phyloP scores from a whole-genome alignment of 2,329 filamentous ascomycete species.

The Colletotrichum sp. region DNA sequence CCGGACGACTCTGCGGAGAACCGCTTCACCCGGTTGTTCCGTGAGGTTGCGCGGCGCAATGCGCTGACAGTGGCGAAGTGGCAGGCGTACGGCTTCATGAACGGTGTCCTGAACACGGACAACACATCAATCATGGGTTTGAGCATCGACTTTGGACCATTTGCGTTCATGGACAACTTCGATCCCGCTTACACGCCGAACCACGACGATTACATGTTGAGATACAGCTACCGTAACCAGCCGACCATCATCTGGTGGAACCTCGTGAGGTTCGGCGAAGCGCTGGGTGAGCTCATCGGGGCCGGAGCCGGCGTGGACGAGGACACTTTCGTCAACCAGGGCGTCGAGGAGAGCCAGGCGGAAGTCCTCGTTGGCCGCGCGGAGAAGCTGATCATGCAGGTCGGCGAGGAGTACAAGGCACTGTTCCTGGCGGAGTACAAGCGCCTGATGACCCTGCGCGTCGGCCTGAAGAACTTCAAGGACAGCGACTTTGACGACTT shows the following conservation, averaged over 20 bases:
- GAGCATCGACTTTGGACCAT: slow-evolving; percentile 93
- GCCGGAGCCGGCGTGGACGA: slow-evolving; percentile 76
- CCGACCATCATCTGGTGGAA: slow-evolving; percentile 99
- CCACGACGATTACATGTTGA: slow-evolving; percentile 86
- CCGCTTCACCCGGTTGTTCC: slow-evolving; percentile 84
- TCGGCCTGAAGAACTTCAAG: slow-evolving; percentile 75
- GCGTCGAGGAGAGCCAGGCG: slow-evolving; percentile 72
- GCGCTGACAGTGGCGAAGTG: slow-evolving; percentile 88
- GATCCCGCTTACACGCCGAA: slow-evolving; percentile 95
- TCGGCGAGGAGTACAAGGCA: slow-evolving; percentile 86
- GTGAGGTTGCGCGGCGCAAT: slow-evolving; percentile 85
- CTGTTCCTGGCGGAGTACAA: slow-evolving; percentile 92
- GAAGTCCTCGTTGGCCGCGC: slow-evolving; percentile 77
- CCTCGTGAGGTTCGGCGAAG: slow-evolving; percentile 87
- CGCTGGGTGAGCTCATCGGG: slow-evolving; percentile 86
- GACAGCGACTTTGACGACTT: slow-evolving; percentile 79
- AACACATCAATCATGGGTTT: slow-evolving; percentile 92
- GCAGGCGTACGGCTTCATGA: slow-evolving; percentile 99
- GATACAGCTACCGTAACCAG: slow-evolving; percentile 94
- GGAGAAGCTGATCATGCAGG: slow-evolving; percentile 80
- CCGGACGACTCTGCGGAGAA: slow-evolving; percentile 76
- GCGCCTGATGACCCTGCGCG: slow-evolving; percentile 76
- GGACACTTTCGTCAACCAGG: slow-evolving; percentile 71
- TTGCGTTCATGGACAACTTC: slow-evolving; percentile 97
- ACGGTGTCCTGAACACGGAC: slow-evolving; percentile 96